Conservation (phyloP, 1,284 basidiomycete genomes). For the Cryptococcus sp. region DNA sequence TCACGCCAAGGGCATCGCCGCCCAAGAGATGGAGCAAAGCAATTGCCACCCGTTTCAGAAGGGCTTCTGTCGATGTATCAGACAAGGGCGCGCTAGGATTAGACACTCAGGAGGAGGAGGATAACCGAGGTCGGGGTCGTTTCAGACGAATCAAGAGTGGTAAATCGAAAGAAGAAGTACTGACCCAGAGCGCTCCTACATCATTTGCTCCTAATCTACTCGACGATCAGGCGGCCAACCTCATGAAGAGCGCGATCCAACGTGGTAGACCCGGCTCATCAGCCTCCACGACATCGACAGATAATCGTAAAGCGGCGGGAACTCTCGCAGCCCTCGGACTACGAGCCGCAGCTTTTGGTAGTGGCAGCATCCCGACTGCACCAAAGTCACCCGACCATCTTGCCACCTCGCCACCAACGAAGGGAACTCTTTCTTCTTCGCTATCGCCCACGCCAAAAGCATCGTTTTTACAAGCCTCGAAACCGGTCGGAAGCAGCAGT, state of each 20-base stretch:
- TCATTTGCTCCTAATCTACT: constrained; percentile 5
- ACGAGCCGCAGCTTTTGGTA: constrained; percentile 33
- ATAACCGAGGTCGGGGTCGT: constrained; percentile 12
- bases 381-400: constrained; percentile 14
- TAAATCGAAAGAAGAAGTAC: constrained; percentile 5
- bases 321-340: constrained; percentile 45
- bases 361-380: constrained; percentile 16
- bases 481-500: constrained; percentile 30
- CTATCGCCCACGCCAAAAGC: constrained; percentile 13
- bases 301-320: constrained; percentile 25
- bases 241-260: constrained; percentile 43
- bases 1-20: too few species aligned
- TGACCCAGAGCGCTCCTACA: constrained; percentile 10
- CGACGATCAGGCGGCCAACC: constrained; percentile 30
- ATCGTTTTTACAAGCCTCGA: constrained; percentile 33
- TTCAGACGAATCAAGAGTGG: constrained; percentile 7
- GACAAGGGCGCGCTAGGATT: background rate
- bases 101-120: constrained; percentile 1
- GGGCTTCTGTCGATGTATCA: too few species aligned
- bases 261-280: constrained; percentile 17
- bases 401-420: background rate
- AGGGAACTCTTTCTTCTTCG: constrained; percentile 1
- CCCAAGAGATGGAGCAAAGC: too few species aligned
- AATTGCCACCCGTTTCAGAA: too few species aligned
- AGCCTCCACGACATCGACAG: constrained; percentile 1